Base-by-base conservation (phyloP, 2,329 filamentous ascomycete genomes). In the Ophiostoma quercus region DNA sequence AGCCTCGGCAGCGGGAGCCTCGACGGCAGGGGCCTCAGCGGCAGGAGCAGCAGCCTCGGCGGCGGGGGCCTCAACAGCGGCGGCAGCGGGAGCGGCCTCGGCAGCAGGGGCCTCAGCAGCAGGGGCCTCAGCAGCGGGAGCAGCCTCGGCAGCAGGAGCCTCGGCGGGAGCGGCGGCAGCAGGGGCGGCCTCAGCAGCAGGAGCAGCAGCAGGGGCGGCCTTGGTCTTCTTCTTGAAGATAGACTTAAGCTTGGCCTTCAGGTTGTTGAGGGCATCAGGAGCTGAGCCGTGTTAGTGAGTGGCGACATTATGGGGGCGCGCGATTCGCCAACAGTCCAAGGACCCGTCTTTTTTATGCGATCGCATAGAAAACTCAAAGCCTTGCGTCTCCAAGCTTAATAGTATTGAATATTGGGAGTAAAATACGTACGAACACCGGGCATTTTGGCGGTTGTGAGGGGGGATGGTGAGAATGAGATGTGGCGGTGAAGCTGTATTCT, bases 231-330 rank as follows among this genome's bases (percentile, higher is more conserved):
- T 84, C 78, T 82, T 84, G 79, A 85, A 84, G 77, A 80, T 78
- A 73, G 79, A 78, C 81, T 83, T 84, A 76, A 87, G 76, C 82
- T 85, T 86, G 76, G 78, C 79, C 82, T 84, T 85, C 74, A 87
- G 74, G 79, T 85, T 85, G 76, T 83, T 82, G 72, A 87, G 78
- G 43, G 84, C 82, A 73, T 81, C 79, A 67, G 80, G 77, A 69
- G 84, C 84, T 86, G 73, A 22, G 54, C 1, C 6, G 39, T 41
- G 68, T 72, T 67, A 70, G 68, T 66, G 54, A 34, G 41, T 67
- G 62, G 62, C 62, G 62, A 65, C 62, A 39, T 65, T 39, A 39
- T 25, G 57, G 32, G 29, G 60, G n/a, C 32, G 32, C 60, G 32
- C 60, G 32, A 22, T 19, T 39, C 62, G 34, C 19, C 16, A 22